phyloP scores from a whole-genome alignment of 2,329 filamentous ascomycete species.

The Coniochaeta ligniaria region DNA sequence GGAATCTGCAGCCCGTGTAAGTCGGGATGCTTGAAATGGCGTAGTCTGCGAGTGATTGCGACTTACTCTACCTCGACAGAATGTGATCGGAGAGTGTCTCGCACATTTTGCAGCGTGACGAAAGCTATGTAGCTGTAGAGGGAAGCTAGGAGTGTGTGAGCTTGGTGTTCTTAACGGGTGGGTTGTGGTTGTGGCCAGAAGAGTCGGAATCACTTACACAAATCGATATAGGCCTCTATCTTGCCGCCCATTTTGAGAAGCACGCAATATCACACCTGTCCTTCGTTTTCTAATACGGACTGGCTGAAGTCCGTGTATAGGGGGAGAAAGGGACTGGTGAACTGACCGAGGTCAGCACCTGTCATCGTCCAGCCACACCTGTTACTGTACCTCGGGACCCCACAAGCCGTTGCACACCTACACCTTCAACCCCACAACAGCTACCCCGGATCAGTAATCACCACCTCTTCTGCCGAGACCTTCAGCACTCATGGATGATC shows the following conservation, averaged over 20 bases:
- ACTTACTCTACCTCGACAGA: conserved; percentile 60
- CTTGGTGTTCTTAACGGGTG: background rate
- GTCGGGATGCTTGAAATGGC: background rate
- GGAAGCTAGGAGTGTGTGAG: conserved; percentile 48
- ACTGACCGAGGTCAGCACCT: background rate
- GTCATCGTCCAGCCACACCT: background rate
- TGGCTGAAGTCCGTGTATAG: background rate
- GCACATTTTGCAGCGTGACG: conserved; percentile 49
- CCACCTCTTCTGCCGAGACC: background rate
- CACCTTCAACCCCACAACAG: background rate
- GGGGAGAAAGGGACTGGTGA: background rate
- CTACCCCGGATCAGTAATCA: background rate
- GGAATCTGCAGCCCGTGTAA: conserved; percentile 39
- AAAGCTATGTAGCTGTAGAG: conserved; percentile 52
- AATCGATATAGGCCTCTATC: conserved; percentile 5
- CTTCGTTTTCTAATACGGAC: background rate
- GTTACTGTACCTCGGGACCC: background rate
- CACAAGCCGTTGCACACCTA: background rate
- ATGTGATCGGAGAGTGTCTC: conserved; percentile 46
- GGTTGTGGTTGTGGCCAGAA: background rate
- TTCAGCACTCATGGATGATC: background rate
- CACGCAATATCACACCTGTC: background rate
- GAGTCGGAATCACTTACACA: conserved; percentile 4
- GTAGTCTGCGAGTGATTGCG: background rate
- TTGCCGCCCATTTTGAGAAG: background rate